These are phyloP conservation scores for Gracilaria gracilis DNA, from an alignment of 23 red algal genomes.

Conservation along the genomic window DNA sequence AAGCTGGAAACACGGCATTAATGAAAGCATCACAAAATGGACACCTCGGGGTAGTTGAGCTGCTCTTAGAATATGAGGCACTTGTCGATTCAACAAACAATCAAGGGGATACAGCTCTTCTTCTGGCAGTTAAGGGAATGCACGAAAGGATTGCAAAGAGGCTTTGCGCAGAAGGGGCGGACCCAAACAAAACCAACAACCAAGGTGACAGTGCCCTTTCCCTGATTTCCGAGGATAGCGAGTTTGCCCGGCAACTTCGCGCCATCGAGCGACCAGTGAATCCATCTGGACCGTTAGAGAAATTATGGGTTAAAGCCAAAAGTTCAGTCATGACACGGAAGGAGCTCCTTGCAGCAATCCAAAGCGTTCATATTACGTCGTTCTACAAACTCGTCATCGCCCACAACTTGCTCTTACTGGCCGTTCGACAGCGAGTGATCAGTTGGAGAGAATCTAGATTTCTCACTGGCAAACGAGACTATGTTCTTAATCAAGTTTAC, in stretches of 20 bases:
- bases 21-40: too few species aligned
- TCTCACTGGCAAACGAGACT: neutral
- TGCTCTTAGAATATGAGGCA: too few species aligned
- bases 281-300: neutral
- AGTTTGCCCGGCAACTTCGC: neutral
- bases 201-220: too few species aligned
- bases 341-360: neutral
- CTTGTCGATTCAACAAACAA: too few species aligned
- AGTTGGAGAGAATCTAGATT: neutral
- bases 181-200: too few species aligned
- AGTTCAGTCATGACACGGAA: neutral
- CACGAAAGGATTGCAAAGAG: too few species aligned
- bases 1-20: too few species aligned
- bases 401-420: conserved; percentile 19
- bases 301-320: neutral
- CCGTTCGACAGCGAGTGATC: conserved; percentile 9
- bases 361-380: neutral
- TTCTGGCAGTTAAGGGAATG: too few species aligned
- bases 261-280: neutral
- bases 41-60: too few species aligned
- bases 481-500: conserved; percentile 24
- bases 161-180: too few species aligned
- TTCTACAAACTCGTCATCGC: neutral
- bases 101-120: too few species aligned
- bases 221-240: too few species aligned